Conservation (phyloP, 805 yeast genomes). For the Isabelozyma heimii region DNA sequence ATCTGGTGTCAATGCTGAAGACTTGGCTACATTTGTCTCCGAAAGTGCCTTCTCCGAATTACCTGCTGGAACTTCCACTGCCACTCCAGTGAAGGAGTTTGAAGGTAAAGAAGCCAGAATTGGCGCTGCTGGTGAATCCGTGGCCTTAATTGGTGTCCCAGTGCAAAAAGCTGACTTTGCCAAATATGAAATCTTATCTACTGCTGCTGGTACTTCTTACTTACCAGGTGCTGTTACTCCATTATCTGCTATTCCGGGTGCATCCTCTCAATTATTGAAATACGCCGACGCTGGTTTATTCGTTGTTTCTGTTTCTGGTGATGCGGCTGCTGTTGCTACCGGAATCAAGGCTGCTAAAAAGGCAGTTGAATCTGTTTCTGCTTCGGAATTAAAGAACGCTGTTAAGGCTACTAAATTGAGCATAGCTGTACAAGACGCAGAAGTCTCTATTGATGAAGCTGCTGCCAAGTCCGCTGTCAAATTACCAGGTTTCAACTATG, state of each 20-base stretch:
- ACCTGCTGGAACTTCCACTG: constrained; percentile 55
- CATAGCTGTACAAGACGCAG: constrained; percentile 39
- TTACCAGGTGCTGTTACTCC: constrained; percentile 57
- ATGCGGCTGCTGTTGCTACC: constrained; percentile 56
- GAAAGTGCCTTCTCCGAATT: constrained; percentile 65
- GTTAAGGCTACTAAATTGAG: constrained; percentile 42
- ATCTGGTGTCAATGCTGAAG: constrained; percentile 69
- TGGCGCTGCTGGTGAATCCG: constrained; percentile 61
- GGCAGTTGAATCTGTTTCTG: constrained; percentile 26
- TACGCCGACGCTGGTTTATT: constrained; percentile 83
- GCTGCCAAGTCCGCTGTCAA: constrained; percentile 37
- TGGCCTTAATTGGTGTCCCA: constrained; percentile 82
- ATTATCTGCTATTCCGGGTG: constrained; percentile 45
- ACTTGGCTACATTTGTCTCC: constrained; percentile 62
- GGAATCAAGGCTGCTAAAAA: constrained; percentile 61
- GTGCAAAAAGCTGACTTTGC: constrained; percentile 61
- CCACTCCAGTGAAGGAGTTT: constrained; percentile 41
- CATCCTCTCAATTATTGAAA: constrained; percentile 54
- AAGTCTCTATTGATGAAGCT: constrained; percentile 30
- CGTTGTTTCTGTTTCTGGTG: constrained; percentile 63
- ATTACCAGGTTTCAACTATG: constrained; percentile 71
- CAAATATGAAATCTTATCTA: constrained; percentile 66
- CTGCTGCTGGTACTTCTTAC: constrained; percentile 57
- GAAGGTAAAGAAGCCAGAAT: constrained; percentile 69
- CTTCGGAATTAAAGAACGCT: constrained; percentile 57